phyloP scores from a whole-genome alignment of 2,329 filamentous ascomycete species.

The Fonsecaea pedrosoi region DNA sequence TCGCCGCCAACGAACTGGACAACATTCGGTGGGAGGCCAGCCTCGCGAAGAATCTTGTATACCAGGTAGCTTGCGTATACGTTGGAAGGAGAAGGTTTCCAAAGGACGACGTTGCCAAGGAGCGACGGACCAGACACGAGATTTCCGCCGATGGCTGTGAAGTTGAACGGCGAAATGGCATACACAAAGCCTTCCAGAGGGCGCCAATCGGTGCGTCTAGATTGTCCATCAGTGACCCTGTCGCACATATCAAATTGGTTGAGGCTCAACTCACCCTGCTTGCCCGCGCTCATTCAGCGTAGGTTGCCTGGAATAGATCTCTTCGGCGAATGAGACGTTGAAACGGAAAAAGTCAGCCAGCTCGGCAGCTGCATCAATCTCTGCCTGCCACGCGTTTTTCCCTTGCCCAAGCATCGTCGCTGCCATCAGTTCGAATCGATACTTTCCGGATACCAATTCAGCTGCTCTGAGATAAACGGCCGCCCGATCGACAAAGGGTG shows the following conservation, averaged over 20 bases:
- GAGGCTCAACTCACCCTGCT: conserved; percentile 66
- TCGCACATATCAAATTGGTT: conserved; percentile 47
- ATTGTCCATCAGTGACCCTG: conserved; percentile 50
- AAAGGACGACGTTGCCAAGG: conserved; percentile 87
- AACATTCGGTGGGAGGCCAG: conserved; percentile 80
- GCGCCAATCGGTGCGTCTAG: conserved; percentile 68
- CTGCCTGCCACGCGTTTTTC: conserved; percentile 98
- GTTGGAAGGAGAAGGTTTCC: conserved; percentile 85
- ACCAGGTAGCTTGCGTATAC: conserved; percentile 83
- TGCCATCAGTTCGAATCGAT: conserved; percentile 95
- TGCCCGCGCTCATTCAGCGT: conserved; percentile 81
- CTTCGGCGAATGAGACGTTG: conserved; percentile 91
- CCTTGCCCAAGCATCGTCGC: conserved; percentile 95
- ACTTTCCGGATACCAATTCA: conserved; percentile 86
- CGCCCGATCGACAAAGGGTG: conserved; percentile 91
- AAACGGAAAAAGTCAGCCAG: conserved; percentile 91
- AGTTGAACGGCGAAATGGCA: conserved; percentile 88
- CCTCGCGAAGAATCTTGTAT: conserved; percentile 86
- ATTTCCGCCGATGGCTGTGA: conserved; percentile 90
- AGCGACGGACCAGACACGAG: conserved; percentile 78
- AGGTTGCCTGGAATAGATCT: conserved; percentile 87
- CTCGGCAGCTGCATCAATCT: conserved; percentile 95
- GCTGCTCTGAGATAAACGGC: conserved; percentile 95
- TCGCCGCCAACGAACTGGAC: conserved; percentile 88
- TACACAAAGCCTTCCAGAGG: conserved; percentile 90